Evolutionary conservation across 2,329 filamentous ascomycete species (phyloP).

Genomic region (Fusarium sp.): DNA sequence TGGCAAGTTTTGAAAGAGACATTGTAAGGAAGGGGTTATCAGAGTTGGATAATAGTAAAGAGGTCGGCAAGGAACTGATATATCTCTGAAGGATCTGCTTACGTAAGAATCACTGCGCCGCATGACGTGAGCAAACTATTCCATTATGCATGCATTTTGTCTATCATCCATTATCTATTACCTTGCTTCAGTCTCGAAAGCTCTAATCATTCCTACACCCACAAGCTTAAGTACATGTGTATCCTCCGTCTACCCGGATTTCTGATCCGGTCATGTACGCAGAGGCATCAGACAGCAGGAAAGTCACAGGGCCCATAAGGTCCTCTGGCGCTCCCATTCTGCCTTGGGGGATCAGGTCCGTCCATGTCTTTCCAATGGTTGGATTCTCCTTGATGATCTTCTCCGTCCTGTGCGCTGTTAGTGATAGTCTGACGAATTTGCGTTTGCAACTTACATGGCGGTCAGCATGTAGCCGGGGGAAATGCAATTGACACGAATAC

Average conservation of each 20-base stretch:
- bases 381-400: constrained; percentile 97
- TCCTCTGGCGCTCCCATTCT: constrained; percentile 94
- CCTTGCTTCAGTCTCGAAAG: neutral
- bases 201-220: neutral
- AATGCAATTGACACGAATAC: constrained; percentile 94
- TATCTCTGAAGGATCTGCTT: neutral
- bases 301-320: constrained; percentile 91
- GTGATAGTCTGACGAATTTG: rapidly evolving
- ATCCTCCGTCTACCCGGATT: constrained; percentile 84
- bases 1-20: neutral
- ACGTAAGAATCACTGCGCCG: neutral
- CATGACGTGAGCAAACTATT: neutral
- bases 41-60: too few relatives aligned
- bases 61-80: too few relatives aligned
- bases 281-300: constrained; percentile 82
- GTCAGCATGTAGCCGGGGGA: constrained; percentile 97
- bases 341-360: constrained; percentile 86
- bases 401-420: constrained; percentile 70
- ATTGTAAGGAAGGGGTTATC: neutral
- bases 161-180: neutral
- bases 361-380: constrained; percentile 91
- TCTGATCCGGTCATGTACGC: constrained; percentile 78
- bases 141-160: neutral
- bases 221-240: constrained; percentile 73
- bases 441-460: constrained; percentile 72